Base-by-base conservation (phyloP, 805 yeast genomes). In the Ogataea haglerorum region DNA sequence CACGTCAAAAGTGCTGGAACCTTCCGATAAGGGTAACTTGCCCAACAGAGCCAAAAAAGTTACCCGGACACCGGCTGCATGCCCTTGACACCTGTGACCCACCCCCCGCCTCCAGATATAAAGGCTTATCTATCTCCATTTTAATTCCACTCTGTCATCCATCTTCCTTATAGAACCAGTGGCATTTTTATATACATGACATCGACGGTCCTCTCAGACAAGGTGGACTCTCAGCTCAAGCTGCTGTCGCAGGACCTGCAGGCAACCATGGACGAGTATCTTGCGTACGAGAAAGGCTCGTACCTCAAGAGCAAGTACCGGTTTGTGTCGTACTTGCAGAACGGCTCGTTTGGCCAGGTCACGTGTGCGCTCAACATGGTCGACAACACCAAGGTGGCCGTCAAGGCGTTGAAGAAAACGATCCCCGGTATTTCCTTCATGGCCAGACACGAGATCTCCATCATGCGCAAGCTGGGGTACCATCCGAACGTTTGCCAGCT, bases 261-360 rank as follows among this genome's bases (percentile, higher is more conserved):
- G 32, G 45, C 60, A 2, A 49, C 61, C 12, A 57, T 66, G 50
- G 70, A 68, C 42, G 68, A 64, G 39, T 72, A 69, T 51, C 49
- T 55, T 4, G 58, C 61, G 24, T 73, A 70, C 51, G 76, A 72
- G 48, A 57, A 58, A 23, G 69, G 68, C 14, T 40, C 50, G 6
- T 49, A 64, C 12, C 56, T 76, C 25, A 58, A 59, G 15, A 54
- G 63, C 47, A 61, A 67, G 31, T 78, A 78, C 61, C 55, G 57
- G 36, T 70, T 68, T 42, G 43, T 76, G 25, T 53, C 60, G 15
- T 65, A 68, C 51, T 61, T 78, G 40, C 82, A 77, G 54, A 69
- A 67, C 26, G 86, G 85, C 4, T 70, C 84, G 2, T 80, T 77
- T 57, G 85, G 85, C 15, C 69, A 69, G 42, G 86, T 80, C 2